A percentile compares a stretch with the other conserved stretches of the same genome.
Conservation (phyloP, 495 filamentous ascomycete genomes). For the Neurospora tetrasperma region DNA sequence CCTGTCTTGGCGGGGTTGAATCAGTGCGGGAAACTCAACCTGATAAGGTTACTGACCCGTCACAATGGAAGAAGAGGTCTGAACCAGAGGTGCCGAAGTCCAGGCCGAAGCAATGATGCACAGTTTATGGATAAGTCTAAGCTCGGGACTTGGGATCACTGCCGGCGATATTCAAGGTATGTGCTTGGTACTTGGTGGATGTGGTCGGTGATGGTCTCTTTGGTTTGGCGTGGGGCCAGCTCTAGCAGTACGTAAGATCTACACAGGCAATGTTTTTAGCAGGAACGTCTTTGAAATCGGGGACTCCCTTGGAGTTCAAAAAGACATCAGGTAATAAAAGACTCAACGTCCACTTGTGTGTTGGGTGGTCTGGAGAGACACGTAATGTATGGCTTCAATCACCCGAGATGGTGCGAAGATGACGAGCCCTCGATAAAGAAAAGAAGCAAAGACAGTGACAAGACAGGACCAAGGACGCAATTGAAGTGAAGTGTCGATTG, state of each 20-base stretch:
- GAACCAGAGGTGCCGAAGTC: neutral
- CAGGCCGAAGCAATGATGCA: neutral
- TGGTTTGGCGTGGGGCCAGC: neutral
- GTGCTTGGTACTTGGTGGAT: neutral
- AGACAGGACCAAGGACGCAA: neutral
- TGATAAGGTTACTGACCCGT: neutral
- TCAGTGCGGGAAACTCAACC: neutral
- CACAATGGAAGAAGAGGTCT: neutral
- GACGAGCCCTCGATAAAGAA: neutral
- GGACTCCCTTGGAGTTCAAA: neutral
- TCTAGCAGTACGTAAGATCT: neutral
- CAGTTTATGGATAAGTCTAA: neutral
- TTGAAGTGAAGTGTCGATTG: neutral
- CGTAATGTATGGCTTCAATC: neutral
- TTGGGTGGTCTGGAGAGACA: neutral
- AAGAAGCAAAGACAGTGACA: neutral
- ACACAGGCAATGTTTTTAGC: neutral
- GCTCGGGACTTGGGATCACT: neutral
- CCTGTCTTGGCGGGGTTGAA: neutral
- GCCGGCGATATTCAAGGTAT: neutral
- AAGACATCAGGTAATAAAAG: neutral
- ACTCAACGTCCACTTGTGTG: neutral
- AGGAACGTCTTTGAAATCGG: neutral
- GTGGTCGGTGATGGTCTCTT: neutral
- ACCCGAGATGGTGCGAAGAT: neutral